Evolutionary conservation across 2,329 filamentous ascomycete species (phyloP).

Genomic region (Xylaria sp.): DNA sequence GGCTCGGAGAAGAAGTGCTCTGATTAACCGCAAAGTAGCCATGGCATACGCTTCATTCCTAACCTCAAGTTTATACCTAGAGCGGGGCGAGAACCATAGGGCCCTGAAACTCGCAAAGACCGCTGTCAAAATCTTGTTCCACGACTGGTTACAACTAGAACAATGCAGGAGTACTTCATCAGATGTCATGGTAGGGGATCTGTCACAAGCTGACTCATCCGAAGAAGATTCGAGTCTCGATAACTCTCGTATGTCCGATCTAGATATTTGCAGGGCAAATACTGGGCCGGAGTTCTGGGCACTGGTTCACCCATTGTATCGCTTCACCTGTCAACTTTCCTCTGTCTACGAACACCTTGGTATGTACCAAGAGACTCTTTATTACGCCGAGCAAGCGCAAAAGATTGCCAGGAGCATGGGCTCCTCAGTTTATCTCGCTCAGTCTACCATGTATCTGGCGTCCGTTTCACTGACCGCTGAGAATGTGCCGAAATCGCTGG

Average conservation of each 20-base stretch:
- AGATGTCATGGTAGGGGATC: constrained; percentile 31
- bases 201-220: constrained; percentile 37
- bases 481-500: constrained; percentile 62
- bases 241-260: constrained; percentile 37
- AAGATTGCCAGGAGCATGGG: constrained; percentile 74
- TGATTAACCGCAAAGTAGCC: constrained; percentile 55
- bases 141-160: constrained; percentile 62
- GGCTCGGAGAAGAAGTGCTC: constrained; percentile 43
- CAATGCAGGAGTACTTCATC: constrained; percentile 35
- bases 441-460: constrained; percentile 61
- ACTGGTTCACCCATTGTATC: constrained; percentile 75
- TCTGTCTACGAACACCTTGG: constrained; percentile 82
- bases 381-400: constrained; percentile 83
- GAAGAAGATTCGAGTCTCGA: constrained; percentile 39
- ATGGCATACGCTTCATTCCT: constrained; percentile 67
- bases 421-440: constrained; percentile 63
- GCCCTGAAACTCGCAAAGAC: constrained; percentile 64
- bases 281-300: constrained; percentile 78
- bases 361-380: constrained; percentile 84
- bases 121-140: constrained; percentile 60
- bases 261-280: constrained; percentile 29
- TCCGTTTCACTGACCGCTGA: constrained; percentile 63
- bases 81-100: constrained; percentile 62
- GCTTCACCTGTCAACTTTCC: constrained; percentile 74
- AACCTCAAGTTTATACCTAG: constrained; percentile 69